Conservation (phyloP, 208 protist species). For the Wallacemonas sp. region DNA sequence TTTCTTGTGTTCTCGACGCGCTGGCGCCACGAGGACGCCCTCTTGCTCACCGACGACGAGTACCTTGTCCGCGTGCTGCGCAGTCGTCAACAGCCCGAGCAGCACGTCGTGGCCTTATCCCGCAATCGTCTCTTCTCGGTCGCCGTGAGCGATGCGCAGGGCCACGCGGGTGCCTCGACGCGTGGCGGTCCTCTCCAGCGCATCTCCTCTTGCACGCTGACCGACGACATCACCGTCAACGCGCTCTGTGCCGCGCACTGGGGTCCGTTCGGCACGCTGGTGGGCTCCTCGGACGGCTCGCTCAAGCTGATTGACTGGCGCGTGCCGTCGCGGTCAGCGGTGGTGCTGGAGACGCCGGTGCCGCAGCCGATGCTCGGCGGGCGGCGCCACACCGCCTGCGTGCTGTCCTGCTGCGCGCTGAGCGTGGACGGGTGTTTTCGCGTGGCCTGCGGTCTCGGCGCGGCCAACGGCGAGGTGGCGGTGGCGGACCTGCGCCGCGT, state of each 20-base stretch:
- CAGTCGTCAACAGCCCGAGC: not conserved
- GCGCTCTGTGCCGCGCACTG: slow-evolving; percentile 58
- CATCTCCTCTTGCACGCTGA: slow-evolving; percentile 3
- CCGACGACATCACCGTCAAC: slow-evolving; percentile 30
- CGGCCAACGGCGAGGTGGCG: slow-evolving; percentile 50
- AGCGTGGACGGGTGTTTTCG: slow-evolving; percentile 45
- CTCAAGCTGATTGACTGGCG: slow-evolving; percentile 70
- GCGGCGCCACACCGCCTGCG: slow-evolving; percentile 21
- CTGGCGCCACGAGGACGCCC: slow-evolving; percentile 8
- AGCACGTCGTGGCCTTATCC: not conserved
- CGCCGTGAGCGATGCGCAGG: not conserved
- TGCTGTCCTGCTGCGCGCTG: slow-evolving; percentile 71
- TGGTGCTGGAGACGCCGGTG: slow-evolving; percentile 16
- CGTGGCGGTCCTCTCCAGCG: slow-evolving; percentile 21
- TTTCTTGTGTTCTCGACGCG: slow-evolving; percentile 8
- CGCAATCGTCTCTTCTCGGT: slow-evolving; percentile 1
- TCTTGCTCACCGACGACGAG: slow-evolving; percentile 12
- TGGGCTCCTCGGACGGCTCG: slow-evolving; percentile 69
- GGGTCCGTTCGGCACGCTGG: slow-evolving; percentile 42
- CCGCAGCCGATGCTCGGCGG: slow-evolving; percentile 29
- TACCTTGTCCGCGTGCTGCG: slow-evolving; percentile 10
- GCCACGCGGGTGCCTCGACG: slow-evolving; percentile 3
- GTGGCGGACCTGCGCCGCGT: slow-evolving; percentile 61
- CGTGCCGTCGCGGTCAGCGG: slow-evolving; percentile 18
- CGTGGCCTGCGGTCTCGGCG: slow-evolving; percentile 65